Evolutionary conservation across 1,139 yeast species (phyloP).

Genomic region (Lodderomyces oxycetoniae): DNA sequence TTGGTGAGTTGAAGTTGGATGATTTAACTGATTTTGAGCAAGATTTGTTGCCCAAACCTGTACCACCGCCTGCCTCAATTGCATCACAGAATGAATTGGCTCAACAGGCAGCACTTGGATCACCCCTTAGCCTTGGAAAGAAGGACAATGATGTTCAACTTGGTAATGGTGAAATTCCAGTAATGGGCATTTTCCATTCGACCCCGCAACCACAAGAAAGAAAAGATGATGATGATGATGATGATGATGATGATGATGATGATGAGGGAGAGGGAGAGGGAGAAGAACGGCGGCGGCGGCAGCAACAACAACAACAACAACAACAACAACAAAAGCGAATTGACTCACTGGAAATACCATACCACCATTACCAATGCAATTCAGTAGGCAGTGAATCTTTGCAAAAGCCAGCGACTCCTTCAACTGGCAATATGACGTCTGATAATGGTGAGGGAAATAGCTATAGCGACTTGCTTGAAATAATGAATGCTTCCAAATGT

Average conservation of each 20-base stretch:
- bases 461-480: slow-evolving; percentile 26
- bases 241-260: neutral
- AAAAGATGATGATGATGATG: neutral
- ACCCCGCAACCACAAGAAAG: neutral
- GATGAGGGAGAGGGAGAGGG: neutral
- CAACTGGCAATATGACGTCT: neutral
- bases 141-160: neutral
- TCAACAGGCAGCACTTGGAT: neutral
- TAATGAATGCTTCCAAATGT: slow-evolving; percentile 40
- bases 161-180: neutral
- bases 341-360: no score
- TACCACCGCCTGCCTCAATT: slow-evolving; percentile 4
- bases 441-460: slow-evolving; percentile 3
- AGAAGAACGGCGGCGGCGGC: neutral
- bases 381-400: neutral
- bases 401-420: slow-evolving; percentile 3
- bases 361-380: no score
- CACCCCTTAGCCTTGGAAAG: no score
- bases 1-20: slow-evolving; percentile 55
- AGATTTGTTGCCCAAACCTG: slow-evolving; percentile 11
- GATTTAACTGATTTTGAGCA: slow-evolving; percentile 23
- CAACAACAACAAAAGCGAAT: slow-evolving; percentile 3
- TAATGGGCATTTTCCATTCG: neutral
- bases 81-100: neutral
- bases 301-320: slow-evolving; percentile 1